Conservation (phyloP, 129 eudicot genomes). For the Lonicera japonica region DNA sequence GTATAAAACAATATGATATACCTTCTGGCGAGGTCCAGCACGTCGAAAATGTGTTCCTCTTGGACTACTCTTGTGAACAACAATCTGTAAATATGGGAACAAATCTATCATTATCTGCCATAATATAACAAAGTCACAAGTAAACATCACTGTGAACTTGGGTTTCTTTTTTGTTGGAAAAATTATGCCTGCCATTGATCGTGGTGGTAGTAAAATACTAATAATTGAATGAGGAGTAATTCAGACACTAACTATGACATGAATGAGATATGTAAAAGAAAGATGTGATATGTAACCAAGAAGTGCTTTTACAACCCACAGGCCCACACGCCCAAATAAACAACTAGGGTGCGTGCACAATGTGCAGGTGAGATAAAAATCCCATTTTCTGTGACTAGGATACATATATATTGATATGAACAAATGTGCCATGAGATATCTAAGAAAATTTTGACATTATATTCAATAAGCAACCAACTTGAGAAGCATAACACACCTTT, state of each 20-base stretch:
- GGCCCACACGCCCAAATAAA: not conserved
- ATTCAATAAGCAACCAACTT: not conserved
- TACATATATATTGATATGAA: no score
- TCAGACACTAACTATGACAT: no score
- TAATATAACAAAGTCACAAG: not conserved
- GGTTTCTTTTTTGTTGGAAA: no score
- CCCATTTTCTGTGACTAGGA: not conserved
- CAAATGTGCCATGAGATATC: no score
- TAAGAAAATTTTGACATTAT: not conserved
- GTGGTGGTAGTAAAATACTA: no score
- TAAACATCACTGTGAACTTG: not conserved
- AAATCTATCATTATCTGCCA: not conserved
- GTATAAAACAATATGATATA: slow-evolving; percentile 3
- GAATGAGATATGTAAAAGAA: not conserved
- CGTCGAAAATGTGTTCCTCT: slow-evolving; percentile 89
- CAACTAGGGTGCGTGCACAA: not conserved
- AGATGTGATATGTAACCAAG: not conserved
- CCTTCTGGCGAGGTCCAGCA: slow-evolving; percentile 96
- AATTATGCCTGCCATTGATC: no score
- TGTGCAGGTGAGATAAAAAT: not conserved
- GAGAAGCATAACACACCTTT: slow-evolving; percentile 31
- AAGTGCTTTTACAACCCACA: not conserved
- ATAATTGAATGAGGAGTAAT: no score
- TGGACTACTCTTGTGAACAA: slow-evolving; percentile 79
- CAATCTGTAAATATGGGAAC: slow-evolving; percentile 33